phyloP scores from a whole-genome alignment of 192 early-diverging fungal species.

The Gigaspora rosea region DNA sequence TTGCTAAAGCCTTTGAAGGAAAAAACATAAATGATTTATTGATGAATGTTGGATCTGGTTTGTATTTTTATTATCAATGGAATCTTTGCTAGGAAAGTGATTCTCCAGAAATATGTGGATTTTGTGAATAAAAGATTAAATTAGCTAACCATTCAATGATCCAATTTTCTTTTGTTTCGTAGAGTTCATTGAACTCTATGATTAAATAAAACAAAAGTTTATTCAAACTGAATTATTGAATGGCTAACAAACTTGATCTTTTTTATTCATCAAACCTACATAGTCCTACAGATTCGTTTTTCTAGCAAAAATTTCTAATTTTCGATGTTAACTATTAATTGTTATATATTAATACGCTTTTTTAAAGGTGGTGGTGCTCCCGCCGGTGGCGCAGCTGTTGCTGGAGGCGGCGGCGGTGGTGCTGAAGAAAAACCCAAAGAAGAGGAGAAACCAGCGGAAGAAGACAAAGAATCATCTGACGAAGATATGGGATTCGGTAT shows the following conservation, averaged over 20 bases:
- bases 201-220: too few species aligned
- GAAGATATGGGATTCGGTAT: conserved; percentile 86
- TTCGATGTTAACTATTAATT: background rate
- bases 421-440: conserved; percentile 43
- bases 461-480: conserved; percentile 79
- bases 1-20: conserved; percentile 97
- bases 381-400: conserved; percentile 44
- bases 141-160: too few species aligned
- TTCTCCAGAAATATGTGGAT: too few species aligned
- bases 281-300: background rate
- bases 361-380: conserved; percentile 41
- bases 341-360: background rate
- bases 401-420: conserved; percentile 43
- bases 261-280: too few species aligned
- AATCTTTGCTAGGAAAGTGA: background rate
- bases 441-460: conserved; percentile 58
- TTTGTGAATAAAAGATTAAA: too few species aligned
- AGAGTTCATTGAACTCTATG: too few species aligned
- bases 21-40: conserved; percentile 88
- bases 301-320: background rate
- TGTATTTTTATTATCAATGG: background rate
- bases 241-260: too few species aligned
- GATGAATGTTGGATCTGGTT: conserved; percentile 82
- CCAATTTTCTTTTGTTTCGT: too few species aligned
- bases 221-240: too few species aligned